These are phyloP conservation scores for Eutrema heterophyllum DNA, from an alignment of 345 rosid species.

Conservation along the genomic window DNA sequence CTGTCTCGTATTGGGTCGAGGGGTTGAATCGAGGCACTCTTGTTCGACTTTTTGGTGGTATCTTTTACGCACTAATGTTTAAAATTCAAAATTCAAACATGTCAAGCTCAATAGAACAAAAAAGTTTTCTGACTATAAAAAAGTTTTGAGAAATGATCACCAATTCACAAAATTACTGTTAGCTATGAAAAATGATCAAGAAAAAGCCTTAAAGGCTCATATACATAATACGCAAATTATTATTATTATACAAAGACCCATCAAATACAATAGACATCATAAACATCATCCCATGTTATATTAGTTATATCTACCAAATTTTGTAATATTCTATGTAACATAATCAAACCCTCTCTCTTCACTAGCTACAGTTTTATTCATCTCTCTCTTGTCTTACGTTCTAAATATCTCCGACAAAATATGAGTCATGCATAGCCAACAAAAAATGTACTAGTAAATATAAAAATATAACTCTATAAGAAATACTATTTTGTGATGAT, in stretches of 20 bases:
- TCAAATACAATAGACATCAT: slow-evolving; percentile 14
- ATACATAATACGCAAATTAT: neutral
- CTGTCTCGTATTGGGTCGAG: too few species aligned
- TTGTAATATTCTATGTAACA: slow-evolving; percentile 26
- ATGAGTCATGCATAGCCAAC: neutral
- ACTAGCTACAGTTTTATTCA: slow-evolving; percentile 15
- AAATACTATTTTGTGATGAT: neutral
- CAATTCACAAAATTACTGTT: neutral
- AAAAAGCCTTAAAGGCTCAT: neutral
- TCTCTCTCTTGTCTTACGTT: slow-evolving; percentile 2
- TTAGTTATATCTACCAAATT: slow-evolving; percentile 19
- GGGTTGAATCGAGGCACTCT: too few species aligned
- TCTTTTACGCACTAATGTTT: too few species aligned
- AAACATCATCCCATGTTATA: neutral
- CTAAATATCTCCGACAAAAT: slow-evolving; percentile 12
- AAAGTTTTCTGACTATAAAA: too few species aligned
- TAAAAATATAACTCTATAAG: slow-evolving; percentile 11
- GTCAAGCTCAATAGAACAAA: too few species aligned
- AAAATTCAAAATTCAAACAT: too few species aligned
- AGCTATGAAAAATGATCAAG: neutral
- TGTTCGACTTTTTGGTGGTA: too few species aligned
- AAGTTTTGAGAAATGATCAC: neutral
- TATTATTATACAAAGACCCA: slow-evolving; percentile 6
- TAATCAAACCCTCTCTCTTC: slow-evolving; percentile 5
- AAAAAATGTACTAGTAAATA: slow-evolving; percentile 23